Evolutionary conservation across 164 flowering plant genomes (phyloP), one percentile per base, ranked within the genome.

Genomic region (Annona cherimola): DNA sequence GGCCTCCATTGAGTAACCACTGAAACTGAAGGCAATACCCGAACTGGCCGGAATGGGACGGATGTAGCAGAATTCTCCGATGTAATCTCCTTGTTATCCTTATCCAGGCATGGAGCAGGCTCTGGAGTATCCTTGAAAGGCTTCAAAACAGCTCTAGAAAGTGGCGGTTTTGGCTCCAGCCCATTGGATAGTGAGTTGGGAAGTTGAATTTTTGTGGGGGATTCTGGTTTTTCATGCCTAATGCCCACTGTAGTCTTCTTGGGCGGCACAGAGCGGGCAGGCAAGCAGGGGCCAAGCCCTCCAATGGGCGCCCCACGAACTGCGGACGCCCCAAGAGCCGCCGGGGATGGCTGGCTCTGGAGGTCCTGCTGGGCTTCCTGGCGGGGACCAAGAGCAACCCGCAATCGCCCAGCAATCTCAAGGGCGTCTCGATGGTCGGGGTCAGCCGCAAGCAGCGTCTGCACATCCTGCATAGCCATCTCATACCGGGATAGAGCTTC

Each of bases 301-400:
- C 80, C 84, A 82, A 93, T 77, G 16, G 98, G 98, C 0, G 95
- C 99, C 16, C 97, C 98, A 55, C 94, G 91, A 60, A 91, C 95
- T 0, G 97, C 98, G 59, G 98, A 91, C 50, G 98, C 99, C 4
- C 99, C 99, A 50, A 93, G 92, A 1, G 99, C 99, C 72, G 99
- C 99, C 0, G 99, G 96, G 6, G 99, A 96, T 0, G 99, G 99
- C 11, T 92, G 89, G 80, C 98, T 93, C 74, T 87, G 98, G 54
- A 88, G 85, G 71, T 95, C 99, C 81, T 85, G 96, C 79, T 89
- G 94, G 3, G 72, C 59, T 75, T 90, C 97, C 63, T 81, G 92
- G 16, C 90, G 89, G 14, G 92, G 86, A 9, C 90, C 92, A 60
- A 89, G 76, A 1, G 89, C 92, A 67, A 77, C 77, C 68, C 92